phyloP scores from a whole-genome alignment of 306 rosid genomes.

The Cucurbita pepo region DNA sequence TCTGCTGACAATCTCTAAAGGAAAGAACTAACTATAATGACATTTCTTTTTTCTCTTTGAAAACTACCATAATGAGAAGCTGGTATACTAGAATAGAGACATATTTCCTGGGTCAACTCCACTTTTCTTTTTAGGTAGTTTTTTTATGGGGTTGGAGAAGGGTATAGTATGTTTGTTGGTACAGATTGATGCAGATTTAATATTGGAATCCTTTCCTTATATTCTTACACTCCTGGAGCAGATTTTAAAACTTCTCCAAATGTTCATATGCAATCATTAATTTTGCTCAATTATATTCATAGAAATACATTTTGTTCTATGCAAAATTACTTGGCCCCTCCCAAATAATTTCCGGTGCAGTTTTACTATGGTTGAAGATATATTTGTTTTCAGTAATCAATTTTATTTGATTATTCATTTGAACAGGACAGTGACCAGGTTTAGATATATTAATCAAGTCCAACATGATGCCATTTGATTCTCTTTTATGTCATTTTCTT shows the following conservation, averaged over 20 bases:
- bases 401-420: neutral
- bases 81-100: too few species aligned
- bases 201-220: too few species aligned
- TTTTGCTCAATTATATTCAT: neutral
- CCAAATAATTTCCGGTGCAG: neutral
- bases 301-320: neutral
- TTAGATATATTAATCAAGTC: slow-evolving; percentile 31
- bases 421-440: neutral
- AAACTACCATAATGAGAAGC: too few species aligned
- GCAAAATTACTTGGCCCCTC: neutral
- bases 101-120: too few species aligned
- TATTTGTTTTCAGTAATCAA: neutral
- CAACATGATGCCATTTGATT: slow-evolving; percentile 29
- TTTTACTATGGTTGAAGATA: too few species aligned
- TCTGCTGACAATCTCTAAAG: too few species aligned
- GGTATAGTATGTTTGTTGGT: neutral
- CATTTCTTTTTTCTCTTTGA: too few species aligned
- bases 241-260: neutral
- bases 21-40: too few species aligned
- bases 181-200: too few species aligned
- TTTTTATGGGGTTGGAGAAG: neutral
- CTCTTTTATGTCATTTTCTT: slow-evolving; percentile 38
- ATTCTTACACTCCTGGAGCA: neutral
- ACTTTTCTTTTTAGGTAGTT: too few species aligned
- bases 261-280: neutral